Evolutionary conservation across 352 stramenopile genomes (phyloP), one percentile per base, ranked within the genome.

Genomic region (Albugo laibachii): DNA sequence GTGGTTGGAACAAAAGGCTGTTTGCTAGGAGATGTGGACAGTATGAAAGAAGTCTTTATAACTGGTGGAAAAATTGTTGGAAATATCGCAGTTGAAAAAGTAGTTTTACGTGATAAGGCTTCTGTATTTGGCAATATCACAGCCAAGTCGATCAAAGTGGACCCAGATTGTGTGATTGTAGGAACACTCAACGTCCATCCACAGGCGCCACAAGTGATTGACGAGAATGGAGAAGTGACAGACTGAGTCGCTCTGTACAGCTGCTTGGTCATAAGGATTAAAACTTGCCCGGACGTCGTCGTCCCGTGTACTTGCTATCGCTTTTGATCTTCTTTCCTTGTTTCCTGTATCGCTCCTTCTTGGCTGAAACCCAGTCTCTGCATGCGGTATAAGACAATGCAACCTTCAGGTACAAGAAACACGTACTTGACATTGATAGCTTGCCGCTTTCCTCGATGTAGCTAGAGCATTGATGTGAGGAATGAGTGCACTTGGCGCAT

Each of bases 301-400:
- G 69, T 12, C 87, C 96, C 14, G 95, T 99, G 65, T 97, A 99
- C 61, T 98, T 99, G 50, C 85, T 96, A 74, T 99, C 95, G 24
- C 67, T 65, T 62, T 95, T 93, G 50, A 97, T 92, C 44, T 96
- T 85, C 64, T 98, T 97, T 56, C 96, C 96, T 64, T 98, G 94
- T 59, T 95, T 94, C 49, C 94, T 75, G 58, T 98, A 95, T 38
- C 83, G 86, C 44, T 97, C 92, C 62, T 99, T 99, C 73, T 99
- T 99, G 36, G 93, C 78, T 34, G 97, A 50, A 56, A 99, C 93
- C 93, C 94, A 98, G 66, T 98, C 93, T 62, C 72, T 85, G 41
- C 65, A 19, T 15, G 48, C 19, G n/a, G 13, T 31, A n/a, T 19
- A 19, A 15, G 37, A 45, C 6, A 48, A 2, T 20, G 34, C 43